Evolutionary conservation across 2,329 filamentous ascomycete species (phyloP), one percentile per base, ranked within the genome.

Genomic region (Microcyclosporella mali): DNA sequence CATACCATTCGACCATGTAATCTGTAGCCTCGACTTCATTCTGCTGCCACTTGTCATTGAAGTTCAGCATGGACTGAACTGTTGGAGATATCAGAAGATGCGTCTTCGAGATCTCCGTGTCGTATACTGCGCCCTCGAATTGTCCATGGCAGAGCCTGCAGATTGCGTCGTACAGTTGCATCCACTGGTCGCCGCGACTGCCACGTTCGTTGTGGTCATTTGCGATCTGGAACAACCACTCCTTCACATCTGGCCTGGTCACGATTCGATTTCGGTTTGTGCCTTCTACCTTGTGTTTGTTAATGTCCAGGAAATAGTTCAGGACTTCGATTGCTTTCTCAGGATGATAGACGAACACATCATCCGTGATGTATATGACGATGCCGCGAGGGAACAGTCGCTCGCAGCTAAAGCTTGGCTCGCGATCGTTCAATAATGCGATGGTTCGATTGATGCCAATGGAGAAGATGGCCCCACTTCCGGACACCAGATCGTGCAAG

Each of bases 311-410:
- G 45, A 67, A 67, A 0, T 51, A 45, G n/a, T 64, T 45, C 7
- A 71, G 50, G 10, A 71, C 62, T 6, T 56, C 40, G 2, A 63
- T 47, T 1, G 66, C 67, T 19, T 63, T 49, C 35, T 57, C 54
- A 3, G 68, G 68, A 34, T 63, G 49, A 33, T 64, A 47, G n/a
- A 60, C 50, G 33, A 71, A 66, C 1, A 70, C 58, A 19, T 70
- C 65, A 30, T 71, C 68, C 1, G 68, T 70, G 12, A 71, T 65
- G 49, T 68, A 67, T 9, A 65, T 60, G 4, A 67, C 58, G 6
- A 56, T 58, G 4, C 68, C 68, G 17, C 55, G 49, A 1, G 67
- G 64, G 33, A 70, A 70, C 46, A 62, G 36, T 44, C 60, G 45
- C 52, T 58, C 44, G 43, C 50, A 56, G 3, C 44, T 44, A 7